phyloP scores from a whole-genome alignment of 2,329 filamentous ascomycete species.

The Plenodomus biglobosus region DNA sequence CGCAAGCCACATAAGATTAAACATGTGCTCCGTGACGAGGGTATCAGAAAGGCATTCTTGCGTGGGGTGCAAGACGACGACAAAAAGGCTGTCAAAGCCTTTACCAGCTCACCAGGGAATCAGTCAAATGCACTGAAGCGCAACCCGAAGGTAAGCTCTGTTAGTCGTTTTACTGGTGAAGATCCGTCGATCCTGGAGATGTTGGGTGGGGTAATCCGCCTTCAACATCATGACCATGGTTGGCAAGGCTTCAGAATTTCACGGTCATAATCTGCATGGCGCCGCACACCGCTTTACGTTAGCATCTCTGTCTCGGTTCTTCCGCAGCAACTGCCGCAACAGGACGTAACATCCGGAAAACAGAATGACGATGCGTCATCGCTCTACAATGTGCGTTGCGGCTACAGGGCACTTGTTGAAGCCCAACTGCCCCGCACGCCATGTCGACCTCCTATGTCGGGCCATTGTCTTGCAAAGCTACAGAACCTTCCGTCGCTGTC shows the following conservation, averaged over 20 bases:
- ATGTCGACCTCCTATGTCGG: not conserved
- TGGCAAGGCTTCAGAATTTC: too few species aligned
- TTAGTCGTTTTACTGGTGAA: constrained; percentile 5
- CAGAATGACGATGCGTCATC: not conserved
- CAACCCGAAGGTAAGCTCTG: constrained; percentile 71
- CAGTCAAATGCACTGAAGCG: constrained; percentile 77
- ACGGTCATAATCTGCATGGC: too few species aligned
- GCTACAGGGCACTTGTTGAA: not conserved
- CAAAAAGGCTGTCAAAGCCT: constrained; percentile 66
- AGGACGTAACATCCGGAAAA: too few species aligned
- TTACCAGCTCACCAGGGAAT: constrained; percentile 61
- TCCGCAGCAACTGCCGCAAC: too few species aligned
- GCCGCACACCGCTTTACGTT: too few species aligned
- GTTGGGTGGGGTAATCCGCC: not conserved
- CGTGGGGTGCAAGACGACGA: constrained; percentile 57
- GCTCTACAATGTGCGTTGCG: not conserved
- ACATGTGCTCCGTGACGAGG: constrained; percentile 61
- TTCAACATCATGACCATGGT: too few species aligned
- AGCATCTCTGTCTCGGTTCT: too few species aligned
- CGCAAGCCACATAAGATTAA: constrained; percentile 70
- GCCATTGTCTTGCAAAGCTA: not conserved
- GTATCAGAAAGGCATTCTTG: constrained; percentile 67
- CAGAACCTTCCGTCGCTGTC: too few species aligned
- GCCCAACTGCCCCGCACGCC: not conserved
- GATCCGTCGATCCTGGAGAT: not conserved